Evolutionary conservation across 345 rosid genomes (phyloP), one percentile per base, ranked within the genome.

Genomic region (Clausena lansium): DNA sequence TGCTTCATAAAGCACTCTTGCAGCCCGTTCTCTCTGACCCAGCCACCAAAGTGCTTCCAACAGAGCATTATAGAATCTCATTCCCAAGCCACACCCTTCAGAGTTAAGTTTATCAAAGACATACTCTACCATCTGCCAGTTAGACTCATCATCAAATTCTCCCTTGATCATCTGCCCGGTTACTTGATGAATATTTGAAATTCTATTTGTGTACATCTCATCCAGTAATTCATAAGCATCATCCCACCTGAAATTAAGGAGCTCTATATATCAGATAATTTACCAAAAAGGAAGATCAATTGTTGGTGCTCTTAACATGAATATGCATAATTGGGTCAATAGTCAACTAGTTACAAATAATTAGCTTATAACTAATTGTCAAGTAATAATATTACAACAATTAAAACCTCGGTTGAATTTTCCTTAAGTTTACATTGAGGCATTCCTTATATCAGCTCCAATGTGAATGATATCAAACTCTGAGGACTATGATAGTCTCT

Each of bases 41-140:
- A 95, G 82, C 95, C 97, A 92, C 99, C 99, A 95, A 74, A 92
- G 95, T 60, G 98, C 95, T 84, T 95, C 99, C 67, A 93, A 64
- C 83, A 95, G 92, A 19, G 98, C 88, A 79, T 92, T 95, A 81
- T 93, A 92, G 84, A 95, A 93, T 89, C 97, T 90, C 83, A 91
- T 81, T 80, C 96, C 99, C 78, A 95, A 80, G 76, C 91, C 92
- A 81, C 92, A 90, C 75, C 97, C 98, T 88, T 95, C 99, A 72
- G 97, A 87, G 67, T 86, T 89, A 70, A 95, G 90, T 74, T 93
- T 95, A 83, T 93, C 97, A 79, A 92, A 86, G 36, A 93, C 89
- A 86, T 90, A 92, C 87, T 92, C 97, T 69, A 93, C 97, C 85
- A 95, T 92, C 87, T 90, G 96, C 99, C 99, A 93, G 79, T 92